These are phyloP conservation scores for Phytopythium boreale DNA, from an alignment of 352 stramenopile genomes.

Conservation along the genomic window DNA sequence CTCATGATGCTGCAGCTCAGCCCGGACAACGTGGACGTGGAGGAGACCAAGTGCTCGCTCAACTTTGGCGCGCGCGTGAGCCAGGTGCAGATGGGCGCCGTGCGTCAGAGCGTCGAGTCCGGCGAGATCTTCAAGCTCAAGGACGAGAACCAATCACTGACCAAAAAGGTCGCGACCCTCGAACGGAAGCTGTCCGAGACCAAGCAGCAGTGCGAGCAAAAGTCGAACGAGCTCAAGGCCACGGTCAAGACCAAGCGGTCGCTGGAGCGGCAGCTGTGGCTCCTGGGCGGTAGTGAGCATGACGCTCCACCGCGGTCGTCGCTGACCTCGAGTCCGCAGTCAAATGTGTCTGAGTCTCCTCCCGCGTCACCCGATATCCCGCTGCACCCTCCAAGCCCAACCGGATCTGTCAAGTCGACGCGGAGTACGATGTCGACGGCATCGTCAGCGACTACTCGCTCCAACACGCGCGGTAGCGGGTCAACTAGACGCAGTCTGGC, in stretches of 20 bases:
- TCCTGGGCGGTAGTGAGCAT: slow-evolving; percentile 34
- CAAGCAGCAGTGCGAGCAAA: slow-evolving; percentile 47
- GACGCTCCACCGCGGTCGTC: slow-evolving; percentile 18
- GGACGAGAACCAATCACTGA: slow-evolving; percentile 55
- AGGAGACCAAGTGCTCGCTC: slow-evolving; percentile 90
- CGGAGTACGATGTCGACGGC: slow-evolving; percentile 43
- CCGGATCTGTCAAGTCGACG: slow-evolving; percentile 39
- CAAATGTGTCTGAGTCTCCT: background rate
- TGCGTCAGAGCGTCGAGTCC: slow-evolving; percentile 78
- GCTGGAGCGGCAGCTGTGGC: slow-evolving; percentile 44
- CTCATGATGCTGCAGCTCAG: slow-evolving; percentile 92
- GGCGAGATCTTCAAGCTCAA: slow-evolving; percentile 69
- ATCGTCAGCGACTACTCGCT: slow-evolving; percentile 26
- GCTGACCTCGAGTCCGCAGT: slow-evolving; percentile 9
- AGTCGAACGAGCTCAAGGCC: slow-evolving; percentile 44
- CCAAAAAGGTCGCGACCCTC: slow-evolving; percentile 25
- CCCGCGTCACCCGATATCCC: slow-evolving; percentile 2
- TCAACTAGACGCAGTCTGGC: slow-evolving; percentile 4
- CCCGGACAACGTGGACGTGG: slow-evolving; percentile 67
- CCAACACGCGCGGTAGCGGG: slow-evolving; percentile 4
- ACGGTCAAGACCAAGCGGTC: slow-evolving; percentile 35
- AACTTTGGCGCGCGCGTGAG: slow-evolving; percentile 89
- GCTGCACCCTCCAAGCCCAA: slow-evolving; percentile 31
- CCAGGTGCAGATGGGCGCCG: slow-evolving; percentile 85
- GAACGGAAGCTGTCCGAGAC: slow-evolving; percentile 34